phyloP scores from a whole-genome alignment of 2,329 filamentous ascomycete species.

The Elsinoe arachidis region DNA sequence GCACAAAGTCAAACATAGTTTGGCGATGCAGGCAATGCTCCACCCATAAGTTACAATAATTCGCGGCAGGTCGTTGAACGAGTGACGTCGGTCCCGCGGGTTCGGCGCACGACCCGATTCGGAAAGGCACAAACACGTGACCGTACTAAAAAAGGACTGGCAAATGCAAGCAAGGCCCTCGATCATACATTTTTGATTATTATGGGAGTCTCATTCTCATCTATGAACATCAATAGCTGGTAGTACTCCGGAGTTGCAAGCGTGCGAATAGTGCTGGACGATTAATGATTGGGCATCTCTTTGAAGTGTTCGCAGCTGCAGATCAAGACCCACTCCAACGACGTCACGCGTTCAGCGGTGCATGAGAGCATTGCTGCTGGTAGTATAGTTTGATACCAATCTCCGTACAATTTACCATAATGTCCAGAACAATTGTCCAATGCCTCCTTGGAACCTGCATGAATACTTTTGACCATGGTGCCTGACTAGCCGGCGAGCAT shows the following conservation, averaged over 20 bases:
- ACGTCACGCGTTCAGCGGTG: background rate
- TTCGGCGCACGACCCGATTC: background rate
- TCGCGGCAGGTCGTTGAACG: conserved; percentile 9
- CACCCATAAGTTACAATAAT: conserved; percentile 3
- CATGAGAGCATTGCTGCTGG: background rate
- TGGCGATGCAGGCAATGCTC: background rate
- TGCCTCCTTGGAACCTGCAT: background rate
- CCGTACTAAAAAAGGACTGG: background rate
- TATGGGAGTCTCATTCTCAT: no score
- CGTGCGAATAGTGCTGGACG: no score
- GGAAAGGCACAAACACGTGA: background rate
- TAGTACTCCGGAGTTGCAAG: no score
- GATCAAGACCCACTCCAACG: background rate
- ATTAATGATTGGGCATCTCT: no score
- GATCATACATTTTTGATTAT: no score
- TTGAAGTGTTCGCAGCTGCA: background rate
- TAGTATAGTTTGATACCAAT: no score
- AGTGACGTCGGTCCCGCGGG: conserved; percentile 8
- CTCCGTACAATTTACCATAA: background rate
- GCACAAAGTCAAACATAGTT: background rate
- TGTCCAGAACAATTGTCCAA: background rate
- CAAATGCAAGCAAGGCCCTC: no score
- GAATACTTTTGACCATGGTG: background rate
- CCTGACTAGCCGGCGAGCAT: background rate
- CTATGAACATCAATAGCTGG: no score